Evolutionary conservation across 164 flowering plant genomes (phyloP).

Genomic region (Tinospora cordifolia): DNA sequence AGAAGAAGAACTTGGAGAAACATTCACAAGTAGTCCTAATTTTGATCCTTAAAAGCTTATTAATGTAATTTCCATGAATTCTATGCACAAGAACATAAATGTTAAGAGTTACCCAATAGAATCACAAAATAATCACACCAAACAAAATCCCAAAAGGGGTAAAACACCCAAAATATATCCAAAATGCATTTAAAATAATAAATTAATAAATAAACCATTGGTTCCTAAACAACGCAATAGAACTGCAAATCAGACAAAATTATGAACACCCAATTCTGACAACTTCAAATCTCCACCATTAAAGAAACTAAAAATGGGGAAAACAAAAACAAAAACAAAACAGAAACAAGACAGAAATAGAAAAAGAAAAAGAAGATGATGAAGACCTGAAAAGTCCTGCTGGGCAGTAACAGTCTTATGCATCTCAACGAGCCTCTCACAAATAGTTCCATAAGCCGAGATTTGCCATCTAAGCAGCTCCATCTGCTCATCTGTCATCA

Average conservation of each 20-base stretch:
- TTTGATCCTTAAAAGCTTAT: background rate
- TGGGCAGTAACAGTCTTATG: conserved; percentile 60
- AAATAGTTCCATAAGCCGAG: conserved; percentile 68
- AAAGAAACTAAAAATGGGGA: background rate
- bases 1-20: background rate
- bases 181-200: background rate
- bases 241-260: background rate
- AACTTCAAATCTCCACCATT: background rate
- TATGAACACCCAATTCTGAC: background rate
- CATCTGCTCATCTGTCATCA: conserved; percentile 93
- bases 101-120: background rate
- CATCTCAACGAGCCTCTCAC: conserved; percentile 74
- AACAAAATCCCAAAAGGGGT: no score
- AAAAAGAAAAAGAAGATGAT: conserved; percentile 1
- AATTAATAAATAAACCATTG: background rate
- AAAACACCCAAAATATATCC: background rate
- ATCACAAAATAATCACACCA: no score
- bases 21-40: background rate
- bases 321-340: background rate
- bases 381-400: conserved; percentile 49
- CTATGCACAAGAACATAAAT: background rate
- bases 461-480: conserved; percentile 66
- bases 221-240: no score
- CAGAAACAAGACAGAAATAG: no score
- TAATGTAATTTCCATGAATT: background rate